Base-by-base conservation (phyloP, 805 yeast species). In the Lachancea mirantina region DNA sequence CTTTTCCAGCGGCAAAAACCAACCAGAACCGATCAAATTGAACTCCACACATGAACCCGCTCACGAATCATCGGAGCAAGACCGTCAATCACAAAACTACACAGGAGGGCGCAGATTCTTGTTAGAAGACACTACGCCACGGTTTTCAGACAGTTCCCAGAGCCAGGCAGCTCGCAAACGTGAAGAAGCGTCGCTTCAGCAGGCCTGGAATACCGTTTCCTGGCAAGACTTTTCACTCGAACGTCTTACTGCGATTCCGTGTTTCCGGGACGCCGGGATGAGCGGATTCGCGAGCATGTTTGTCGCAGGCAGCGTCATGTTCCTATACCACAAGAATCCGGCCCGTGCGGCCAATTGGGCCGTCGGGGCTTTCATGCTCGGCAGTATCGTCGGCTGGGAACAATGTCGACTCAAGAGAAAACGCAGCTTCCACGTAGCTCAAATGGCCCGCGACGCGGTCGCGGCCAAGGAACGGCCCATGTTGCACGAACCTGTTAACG, bases 311-410 rank as follows among this genome's bases (percentile, higher is more conserved):
- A 61, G 77, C 0, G 76, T 79, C 18, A 77, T 82, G 22, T 76
- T 80, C 36, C 50, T 79, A 20, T 74, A 77, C 32, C 84, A 77
- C 47, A 78, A 78, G 47, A 72, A 74, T 30, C 68, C 78, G 0
- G 53, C 62, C 7, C 70, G 70, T 40, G 77, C 94, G 1, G 65
- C 74, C 10, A 84, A 88, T 50, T 88, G 96, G 95, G 78, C 79
- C 7, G 66, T 83, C 31, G 81, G 82, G 23, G 94, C 92, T 3
- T 73, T 85, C 42, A 58, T 83, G 35, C 53, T 85, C 14, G 96
- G 96, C 1, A 76, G 84, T 27, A 68, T 83, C 0, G 76, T 83
- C 17, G 84, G 94, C 1, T 88, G 95, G 95, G 96, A 88, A 53
- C 95, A 85, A 58, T 88, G 97, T 56, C 68, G 95, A 38, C 66